Base-by-base conservation (phyloP, 2,329 filamentous ascomycete genomes). In the Balansia obtecta region DNA sequence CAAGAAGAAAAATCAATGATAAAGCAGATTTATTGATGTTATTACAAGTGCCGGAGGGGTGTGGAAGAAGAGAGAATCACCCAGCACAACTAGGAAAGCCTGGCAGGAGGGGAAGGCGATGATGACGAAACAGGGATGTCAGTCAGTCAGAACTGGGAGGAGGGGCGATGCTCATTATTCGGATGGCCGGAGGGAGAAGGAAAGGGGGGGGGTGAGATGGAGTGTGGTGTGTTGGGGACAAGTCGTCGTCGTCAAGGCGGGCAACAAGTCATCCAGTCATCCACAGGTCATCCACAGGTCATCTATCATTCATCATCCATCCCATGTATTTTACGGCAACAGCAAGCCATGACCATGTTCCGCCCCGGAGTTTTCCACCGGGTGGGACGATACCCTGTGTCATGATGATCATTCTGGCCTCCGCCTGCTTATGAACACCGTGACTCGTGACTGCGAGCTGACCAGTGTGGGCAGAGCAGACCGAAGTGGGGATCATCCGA, bases 81-180 rank as follows among this genome's bases (percentile, higher is more conserved):
- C 20, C 10, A 37, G 15, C 12, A 18, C 39, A n/a, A 33, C 10
- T 16, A 22, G 16, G 15, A 11, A 16, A 20, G 44, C 30, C 38
- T 15, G 38, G 20, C 13, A 34, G 20, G 50, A 45, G 33, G 20
- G 37, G 18, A 11, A 38, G 40, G 20, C 16, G 33, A 42, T 48
- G 49, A 53, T 53, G 51, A 50, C 48, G 51, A 50, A 53, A 48
- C 45, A 42, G 48, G 51, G 44, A 39, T 52, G 47, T 41, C 30
- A 15, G 51, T 39, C 44, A 50, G 47, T 41, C 30, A 18, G 42
- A 16, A 16, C 16, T 6, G 43, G 18, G 30, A 22, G 18, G 46
- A 18, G 33, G 37, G 27, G 37, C 32, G 22, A 20, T 10, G 11
- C 41, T 49, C 20, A 39, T 46, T 45, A 45, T 45, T 47, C 38